Conservation (phyloP, 148 eudicot genomes). For the Pharnaceum exiguum region DNA sequence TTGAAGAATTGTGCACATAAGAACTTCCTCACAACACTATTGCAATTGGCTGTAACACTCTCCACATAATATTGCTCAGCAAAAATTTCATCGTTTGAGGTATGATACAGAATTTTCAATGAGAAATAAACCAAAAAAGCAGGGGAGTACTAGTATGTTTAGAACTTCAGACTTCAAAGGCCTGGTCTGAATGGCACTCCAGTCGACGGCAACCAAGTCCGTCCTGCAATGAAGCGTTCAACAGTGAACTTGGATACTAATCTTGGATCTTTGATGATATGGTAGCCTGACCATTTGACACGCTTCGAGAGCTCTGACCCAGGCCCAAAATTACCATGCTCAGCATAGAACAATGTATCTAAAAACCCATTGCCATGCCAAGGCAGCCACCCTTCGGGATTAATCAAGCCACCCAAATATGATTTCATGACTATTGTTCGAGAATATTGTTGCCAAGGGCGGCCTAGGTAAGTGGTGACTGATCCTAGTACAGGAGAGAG, state of each 20-base stretch:
- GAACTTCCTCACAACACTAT: no score
- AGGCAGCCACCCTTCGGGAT: constrained; percentile 46
- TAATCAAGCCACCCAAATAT: constrained; percentile 28
- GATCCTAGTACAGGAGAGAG: constrained; percentile 22
- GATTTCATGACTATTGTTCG: constrained; percentile 42
- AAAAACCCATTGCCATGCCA: constrained; percentile 30
- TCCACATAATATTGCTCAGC: no score
- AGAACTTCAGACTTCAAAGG: constrained; percentile 33
- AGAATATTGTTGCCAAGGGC: constrained; percentile 67
- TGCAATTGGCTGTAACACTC: no score
- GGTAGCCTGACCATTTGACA: constrained; percentile 63
- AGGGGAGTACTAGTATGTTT: neutral
- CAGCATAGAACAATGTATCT: constrained; percentile 51
- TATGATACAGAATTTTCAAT: constrained; percentile 21
- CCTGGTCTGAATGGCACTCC: constrained; percentile 52
- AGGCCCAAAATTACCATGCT: constrained; percentile 51
- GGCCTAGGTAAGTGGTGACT: constrained; percentile 47
- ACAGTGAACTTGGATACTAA: constrained; percentile 35
- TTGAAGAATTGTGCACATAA: no score
- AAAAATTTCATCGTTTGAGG: neutral
- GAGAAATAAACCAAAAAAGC: constrained; percentile 16
- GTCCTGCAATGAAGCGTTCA: constrained; percentile 47
- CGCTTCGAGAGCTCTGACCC: constrained; percentile 31
- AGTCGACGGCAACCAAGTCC: constrained; percentile 58
- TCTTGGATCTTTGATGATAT: constrained; percentile 17